Evolutionary conservation across 2,329 filamentous ascomycete species (phyloP).

Genomic region (Aureobasidium sp.): DNA sequence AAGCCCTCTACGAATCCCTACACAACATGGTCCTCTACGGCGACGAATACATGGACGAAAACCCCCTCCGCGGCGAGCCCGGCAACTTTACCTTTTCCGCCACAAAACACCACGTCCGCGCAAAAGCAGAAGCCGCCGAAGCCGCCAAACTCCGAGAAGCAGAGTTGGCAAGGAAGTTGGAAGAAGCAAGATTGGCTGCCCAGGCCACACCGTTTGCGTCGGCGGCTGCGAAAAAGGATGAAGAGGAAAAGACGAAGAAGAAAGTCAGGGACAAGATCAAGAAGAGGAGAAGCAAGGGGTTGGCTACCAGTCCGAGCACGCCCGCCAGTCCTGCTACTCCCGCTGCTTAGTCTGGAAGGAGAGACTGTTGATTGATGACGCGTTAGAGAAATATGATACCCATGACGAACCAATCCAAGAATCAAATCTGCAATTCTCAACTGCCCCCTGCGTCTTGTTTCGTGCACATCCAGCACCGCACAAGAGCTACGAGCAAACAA

Average conservation of each 20-base stretch:
- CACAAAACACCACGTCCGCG: conserved; percentile 34
- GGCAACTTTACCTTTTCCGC: conserved; percentile 50
- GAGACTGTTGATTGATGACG: conserved; percentile 34
- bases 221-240: background rate
- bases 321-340: conserved; percentile 10
- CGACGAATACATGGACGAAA: conserved; percentile 57
- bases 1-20: conserved; percentile 36
- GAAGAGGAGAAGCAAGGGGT: conserved; percentile 30
- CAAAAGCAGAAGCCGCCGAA: conserved; percentile 30
- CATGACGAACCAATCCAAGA: conserved; percentile 23
- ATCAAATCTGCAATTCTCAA: background rate
- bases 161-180: conserved; percentile 20
- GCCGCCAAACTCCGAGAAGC: conserved; percentile 23
- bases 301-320: conserved; percentile 20
- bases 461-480: background rate
- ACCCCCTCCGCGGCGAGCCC: conserved; percentile 53
- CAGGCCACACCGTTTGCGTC: conserved; percentile 11
- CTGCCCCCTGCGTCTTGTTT: background rate
- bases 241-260: conserved; percentile 3
- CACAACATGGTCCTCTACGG: conserved; percentile 38
- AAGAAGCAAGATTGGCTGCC: conserved; percentile 26
- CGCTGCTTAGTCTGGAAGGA: background rate
- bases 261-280: conserved; percentile 22
- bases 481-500: background rate
- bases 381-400: conserved; percentile 39